Base-by-base conservation (phyloP, 2,329 filamentous ascomycete genomes). In the Fusarium sp. region DNA sequence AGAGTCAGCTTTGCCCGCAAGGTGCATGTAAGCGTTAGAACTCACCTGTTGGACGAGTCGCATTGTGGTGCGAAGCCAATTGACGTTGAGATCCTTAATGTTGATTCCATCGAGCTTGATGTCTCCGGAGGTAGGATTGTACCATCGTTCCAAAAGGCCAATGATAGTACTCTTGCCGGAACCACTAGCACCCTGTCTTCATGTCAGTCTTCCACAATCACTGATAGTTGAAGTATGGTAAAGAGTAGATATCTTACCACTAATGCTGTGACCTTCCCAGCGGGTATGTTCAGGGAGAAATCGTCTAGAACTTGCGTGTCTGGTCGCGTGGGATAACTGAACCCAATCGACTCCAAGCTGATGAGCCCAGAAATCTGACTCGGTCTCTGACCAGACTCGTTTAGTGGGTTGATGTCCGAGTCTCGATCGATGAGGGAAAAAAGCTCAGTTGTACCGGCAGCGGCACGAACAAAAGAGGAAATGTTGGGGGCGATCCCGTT, bases 251-350 rank as follows among this genome's bases (percentile, higher is more conserved):
- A 34, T 7, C 49, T 5, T 71, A 78, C 78, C 26, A 81, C 80
- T 7, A 81, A 65, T 2, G 79, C 80, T 3, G 80, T 81, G 3
- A 80, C 81, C 52, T 84, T 83, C 30, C 81, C 81, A 2, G 83
- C 79, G 0, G 82, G 81, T 5, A 84, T 76, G 8, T 76, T 69
- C 1, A 85, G 74, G 8, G 74, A 77, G 30, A 84, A 80, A 23
- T 81, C 72, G 11, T 82, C 73, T 12, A 84, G 65, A 1, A 85
- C 81, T 7, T 73, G 75, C 7, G 78, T 75, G 13, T 79, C 77
- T 0, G 82, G 81, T 0, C 83, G 70, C 1, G 75, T 79, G 0
- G 83, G 83, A 62, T 86, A 85, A 2, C 77, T 74, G 57, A 84
- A 83, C 1, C 65, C 75, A 12, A 85, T 67, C 13, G 78, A 74